Percentiles rank a stretch among this genome's conserved stretches.
Conservation (phyloP, 2,329 filamentous ascomycete species). For the Mycosphaerella sp. region DNA sequence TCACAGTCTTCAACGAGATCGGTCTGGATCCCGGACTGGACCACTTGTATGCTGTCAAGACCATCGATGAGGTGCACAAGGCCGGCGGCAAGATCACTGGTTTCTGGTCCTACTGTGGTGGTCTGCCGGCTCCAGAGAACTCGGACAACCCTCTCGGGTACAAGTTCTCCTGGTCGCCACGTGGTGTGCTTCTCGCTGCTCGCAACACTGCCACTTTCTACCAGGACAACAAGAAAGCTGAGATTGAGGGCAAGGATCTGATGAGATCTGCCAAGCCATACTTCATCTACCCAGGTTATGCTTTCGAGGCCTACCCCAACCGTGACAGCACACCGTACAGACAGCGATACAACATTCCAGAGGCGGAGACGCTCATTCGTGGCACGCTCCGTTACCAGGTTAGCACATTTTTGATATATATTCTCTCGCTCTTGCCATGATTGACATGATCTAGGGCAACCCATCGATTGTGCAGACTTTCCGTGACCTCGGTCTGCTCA, state of each 20-base stretch:
- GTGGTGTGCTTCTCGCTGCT: slow-evolving; percentile 82
- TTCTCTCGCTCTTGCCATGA: background rate
- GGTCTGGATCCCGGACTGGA: slow-evolving; percentile 69
- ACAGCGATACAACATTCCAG: slow-evolving; percentile 85
- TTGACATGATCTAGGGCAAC: slow-evolving; percentile 57
- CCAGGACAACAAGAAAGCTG: slow-evolving; percentile 67
- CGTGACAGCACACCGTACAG: slow-evolving; percentile 81
- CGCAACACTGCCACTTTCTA: slow-evolving; percentile 80
- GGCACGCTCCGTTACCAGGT: slow-evolving; percentile 69
- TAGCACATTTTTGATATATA: background rate
- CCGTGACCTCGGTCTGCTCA: slow-evolving; percentile 84
- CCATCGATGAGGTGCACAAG: slow-evolving; percentile 79
- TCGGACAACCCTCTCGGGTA: slow-evolving; percentile 89
- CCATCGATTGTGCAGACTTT: slow-evolving; percentile 82
- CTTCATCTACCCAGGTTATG: slow-evolving; percentile 80
- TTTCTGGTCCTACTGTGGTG: slow-evolving; percentile 82
- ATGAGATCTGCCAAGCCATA: slow-evolving; percentile 88
- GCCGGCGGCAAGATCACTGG: slow-evolving; percentile 76
- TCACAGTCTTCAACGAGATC: slow-evolving; percentile 98
- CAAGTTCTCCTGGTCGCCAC: slow-evolving; percentile 73
- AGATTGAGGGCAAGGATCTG: slow-evolving; percentile 43
- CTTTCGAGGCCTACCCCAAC: slow-evolving; percentile 91
- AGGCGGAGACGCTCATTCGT: slow-evolving; percentile 79
- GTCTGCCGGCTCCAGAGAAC: slow-evolving; percentile 60
- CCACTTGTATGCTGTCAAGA: slow-evolving; percentile 76